A percentile compares a stretch with the other conserved stretches of the same genome.
Evolutionary conservation across 352 stramenopile genomes (phyloP).

Genomic region (Globisporangium spiculum): DNA sequence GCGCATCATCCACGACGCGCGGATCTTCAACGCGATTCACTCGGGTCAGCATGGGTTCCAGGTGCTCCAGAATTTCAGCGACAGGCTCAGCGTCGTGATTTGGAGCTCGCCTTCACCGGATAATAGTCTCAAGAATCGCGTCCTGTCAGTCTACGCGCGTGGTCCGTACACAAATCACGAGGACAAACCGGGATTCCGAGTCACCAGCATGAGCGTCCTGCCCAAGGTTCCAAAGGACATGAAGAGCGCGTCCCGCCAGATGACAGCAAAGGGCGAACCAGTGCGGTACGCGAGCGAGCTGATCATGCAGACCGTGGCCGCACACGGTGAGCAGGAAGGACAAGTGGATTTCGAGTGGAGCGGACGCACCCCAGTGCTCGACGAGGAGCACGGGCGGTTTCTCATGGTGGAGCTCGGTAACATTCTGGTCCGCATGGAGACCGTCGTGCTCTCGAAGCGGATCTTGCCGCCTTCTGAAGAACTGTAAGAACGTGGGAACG

Average conservation of each 20-base stretch:
- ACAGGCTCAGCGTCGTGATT: not conserved
- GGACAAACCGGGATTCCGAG: not conserved
- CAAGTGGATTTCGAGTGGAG: not conserved
- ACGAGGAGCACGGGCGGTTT: not conserved
- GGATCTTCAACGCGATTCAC: not conserved
- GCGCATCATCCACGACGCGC: not conserved
- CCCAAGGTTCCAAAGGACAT: not conserved
- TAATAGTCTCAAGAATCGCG: not conserved
- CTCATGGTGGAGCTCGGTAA: conserved; percentile 1
- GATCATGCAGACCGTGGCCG: not conserved
- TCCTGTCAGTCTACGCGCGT: not conserved
- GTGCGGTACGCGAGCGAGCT: not conserved
- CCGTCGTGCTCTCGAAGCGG: not conserved
- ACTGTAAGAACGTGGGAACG: not conserved
- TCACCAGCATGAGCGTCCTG: not conserved
- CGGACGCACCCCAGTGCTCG: not conserved
- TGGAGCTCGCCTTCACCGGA: not conserved
- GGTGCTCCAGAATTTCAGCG: not conserved
- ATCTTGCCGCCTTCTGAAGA: not conserved
- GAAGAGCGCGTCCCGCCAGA: not conserved
- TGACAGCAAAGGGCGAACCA: not conserved
- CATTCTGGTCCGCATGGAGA: not conserved
- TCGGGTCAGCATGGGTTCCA: not conserved
- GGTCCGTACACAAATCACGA: not conserved
- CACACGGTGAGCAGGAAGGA: not conserved